These are phyloP conservation scores for Sarocladium strictum DNA, from an alignment of 2,329 filamentous ascomycete genomes.

Conservation along the genomic window DNA sequence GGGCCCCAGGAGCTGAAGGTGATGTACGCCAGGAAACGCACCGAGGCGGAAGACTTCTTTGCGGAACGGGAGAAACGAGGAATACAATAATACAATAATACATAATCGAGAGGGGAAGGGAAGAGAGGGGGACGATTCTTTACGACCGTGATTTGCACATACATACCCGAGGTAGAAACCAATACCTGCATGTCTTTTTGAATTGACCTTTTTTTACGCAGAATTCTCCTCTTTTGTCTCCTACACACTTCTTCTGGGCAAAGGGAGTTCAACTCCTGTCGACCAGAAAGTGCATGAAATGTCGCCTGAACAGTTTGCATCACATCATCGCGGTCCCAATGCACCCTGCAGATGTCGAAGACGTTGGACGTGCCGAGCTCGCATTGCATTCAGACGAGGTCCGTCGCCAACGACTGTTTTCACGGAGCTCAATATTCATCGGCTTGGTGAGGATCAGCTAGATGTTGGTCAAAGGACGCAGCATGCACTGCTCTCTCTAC, in stretches of 20 bases:
- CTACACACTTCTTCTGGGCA: background rate
- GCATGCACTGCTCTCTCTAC: too few relatives aligned
- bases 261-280: background rate
- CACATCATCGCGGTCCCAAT: background rate
- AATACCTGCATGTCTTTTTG: background rate
- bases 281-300: background rate
- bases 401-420: background rate
- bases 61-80: background rate
- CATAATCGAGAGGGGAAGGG: background rate
- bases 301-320: background rate
- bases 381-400: background rate
- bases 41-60: conserved; percentile 1
- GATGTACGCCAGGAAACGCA: conserved; percentile 9
- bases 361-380: background rate
- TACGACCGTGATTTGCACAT: background rate
- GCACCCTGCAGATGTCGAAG: background rate
- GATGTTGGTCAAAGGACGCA: too few relatives aligned
- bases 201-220: background rate
- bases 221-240: background rate
- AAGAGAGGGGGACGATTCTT: background rate
- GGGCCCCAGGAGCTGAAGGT: conserved; percentile 11
- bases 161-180: background rate
- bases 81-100: too few relatives aligned
- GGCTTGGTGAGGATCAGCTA: background rate
- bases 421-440: background rate